phyloP scores from a whole-genome alignment of 768 basidiomycete species.

The Agaricus subrufescens region DNA sequence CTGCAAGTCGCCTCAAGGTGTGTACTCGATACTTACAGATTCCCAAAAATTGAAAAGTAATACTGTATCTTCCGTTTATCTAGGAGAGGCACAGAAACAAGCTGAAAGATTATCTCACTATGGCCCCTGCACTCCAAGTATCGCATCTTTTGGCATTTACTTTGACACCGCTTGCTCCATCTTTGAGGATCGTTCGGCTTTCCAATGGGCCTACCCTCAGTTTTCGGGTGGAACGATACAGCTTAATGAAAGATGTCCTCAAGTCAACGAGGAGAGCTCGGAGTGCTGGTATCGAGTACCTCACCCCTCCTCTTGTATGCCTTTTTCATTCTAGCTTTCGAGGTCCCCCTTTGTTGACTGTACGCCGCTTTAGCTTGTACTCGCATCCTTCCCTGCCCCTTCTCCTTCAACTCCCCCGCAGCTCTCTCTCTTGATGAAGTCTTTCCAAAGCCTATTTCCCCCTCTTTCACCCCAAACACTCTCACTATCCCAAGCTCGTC shows the following conservation, averaged over 20 bases:
- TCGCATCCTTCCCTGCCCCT: conserved; percentile 80
- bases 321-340: not conserved
- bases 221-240: conserved; percentile 91
- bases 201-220: conserved; percentile 91
- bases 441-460: conserved; percentile 95
- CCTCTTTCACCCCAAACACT: conserved; percentile 81
- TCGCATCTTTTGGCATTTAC: conserved; percentile 93
- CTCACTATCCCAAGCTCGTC: conserved; percentile 82
- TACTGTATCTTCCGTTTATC: conserved; percentile 12
- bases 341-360: not conserved
- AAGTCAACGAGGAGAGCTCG: conserved; percentile 61
- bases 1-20: conserved; percentile 87
- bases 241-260: conserved; percentile 80
- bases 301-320: conserved; percentile 86
- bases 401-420: conserved; percentile 76
- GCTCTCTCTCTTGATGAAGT: conserved; percentile 87
- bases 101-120: conserved; percentile 89
- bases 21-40: not conserved
- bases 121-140: conserved; percentile 87
- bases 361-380: conserved; percentile 63
- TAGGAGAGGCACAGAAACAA: conserved; percentile 90
- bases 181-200: conserved; percentile 80
- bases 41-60: not conserved
- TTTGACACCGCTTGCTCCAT: conserved; percentile 79
- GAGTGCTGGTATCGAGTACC: conserved; percentile 83